Evolutionary conservation across 2,329 filamentous ascomycete genomes (phyloP), one percentile per base, ranked within the genome.

Genomic region (Anisogramma anomala): DNA sequence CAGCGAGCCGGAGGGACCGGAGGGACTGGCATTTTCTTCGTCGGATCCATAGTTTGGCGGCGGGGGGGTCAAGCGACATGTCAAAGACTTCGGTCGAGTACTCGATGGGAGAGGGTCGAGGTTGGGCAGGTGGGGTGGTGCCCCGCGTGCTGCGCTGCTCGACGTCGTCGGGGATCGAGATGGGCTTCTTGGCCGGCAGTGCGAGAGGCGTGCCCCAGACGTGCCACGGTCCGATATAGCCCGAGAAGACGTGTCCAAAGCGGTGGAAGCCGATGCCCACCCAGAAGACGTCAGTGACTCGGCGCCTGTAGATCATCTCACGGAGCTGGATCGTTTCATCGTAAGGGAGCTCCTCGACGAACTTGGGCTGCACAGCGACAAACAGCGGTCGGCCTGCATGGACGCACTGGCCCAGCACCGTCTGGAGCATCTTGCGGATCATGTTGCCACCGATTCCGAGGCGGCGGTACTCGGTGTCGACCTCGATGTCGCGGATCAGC

Each of bases 361-460:
- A 14, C 32, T 22, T 34, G 13, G 36, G 36, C 14, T 32, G 27
- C 10, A 31, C 36, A n/a, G 18, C 36, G 5, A 22, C 36, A 7
- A 38, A 23, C n/a, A 38, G 18, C 19, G 36, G 36, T 15, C 27
- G 36, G n/a, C 14, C 14, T 5, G 27, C 27, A 6, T 6, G n/a
- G 14, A 1, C 9, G 9, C 18, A 19, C 18, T 15, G 7, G 5
- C 2, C 6, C 14, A 13, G 14, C 3, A 32, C 27, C n/a, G 3
- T 11, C 3, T 23, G 10, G 13, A 38, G 19, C 6, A 18, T 15
- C 14, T 20, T 28, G 26, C 27, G 19, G 3, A 38, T 14, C 36
- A 38, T 32, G 36, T 38, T 38, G 11, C 27, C 19, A 13, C 36
- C 36, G 9, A 38, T 38, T 8, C 36, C 36, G 8, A 38, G 36